phyloP scores from a whole-genome alignment of 2,329 filamentous ascomycete genomes.

The Blastomyces silverae region DNA sequence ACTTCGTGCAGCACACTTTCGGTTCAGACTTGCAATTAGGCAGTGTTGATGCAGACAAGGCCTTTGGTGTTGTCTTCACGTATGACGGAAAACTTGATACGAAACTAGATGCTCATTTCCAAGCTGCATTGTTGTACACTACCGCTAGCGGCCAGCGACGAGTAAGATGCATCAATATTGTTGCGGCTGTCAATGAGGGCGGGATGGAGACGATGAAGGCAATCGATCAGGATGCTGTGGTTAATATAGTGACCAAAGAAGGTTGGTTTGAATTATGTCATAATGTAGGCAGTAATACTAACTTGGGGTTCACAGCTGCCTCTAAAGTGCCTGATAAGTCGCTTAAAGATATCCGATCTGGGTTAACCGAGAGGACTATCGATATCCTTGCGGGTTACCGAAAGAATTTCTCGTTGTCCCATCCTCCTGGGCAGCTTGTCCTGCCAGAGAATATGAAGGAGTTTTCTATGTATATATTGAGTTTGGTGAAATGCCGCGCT shows the following conservation, averaged over 20 bases:
- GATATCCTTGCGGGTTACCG: slow-evolving; percentile 88
- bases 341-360: slow-evolving; percentile 77
- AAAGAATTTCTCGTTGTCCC: slow-evolving; percentile 80
- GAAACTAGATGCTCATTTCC: slow-evolving; percentile 95
- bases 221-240: slow-evolving; percentile 90
- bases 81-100: slow-evolving; percentile 97
- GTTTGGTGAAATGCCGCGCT: slow-evolving; percentile 79
- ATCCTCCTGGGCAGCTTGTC: slow-evolving; percentile 86
- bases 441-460: slow-evolving; percentile 95
- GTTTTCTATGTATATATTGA: slow-evolving; percentile 91
- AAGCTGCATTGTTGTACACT: slow-evolving; percentile 89
- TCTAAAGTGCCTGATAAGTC: slow-evolving; percentile 70
- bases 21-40: slow-evolving; percentile 93
- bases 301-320: slow-evolving; percentile 49
- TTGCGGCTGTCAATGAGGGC: slow-evolving; percentile 83
- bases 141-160: slow-evolving; percentile 81
- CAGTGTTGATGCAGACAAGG: slow-evolving; percentile 86
- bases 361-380: slow-evolving; percentile 82
- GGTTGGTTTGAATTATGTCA: slow-evolving; percentile 30
- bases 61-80: slow-evolving; percentile 80
- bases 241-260: slow-evolving; percentile 85
- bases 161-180: slow-evolving; percentile 86
- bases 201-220: slow-evolving; percentile 81
- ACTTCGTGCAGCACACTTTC: slow-evolving; percentile 92
- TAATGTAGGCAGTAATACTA: slow-evolving; percentile 8